A percentile compares a stretch with the other conserved stretches of the same genome.
These are phyloP conservation scores for Fusarium robinianum DNA, from an alignment of 2,329 filamentous ascomycete genomes.

Conservation along the genomic window DNA sequence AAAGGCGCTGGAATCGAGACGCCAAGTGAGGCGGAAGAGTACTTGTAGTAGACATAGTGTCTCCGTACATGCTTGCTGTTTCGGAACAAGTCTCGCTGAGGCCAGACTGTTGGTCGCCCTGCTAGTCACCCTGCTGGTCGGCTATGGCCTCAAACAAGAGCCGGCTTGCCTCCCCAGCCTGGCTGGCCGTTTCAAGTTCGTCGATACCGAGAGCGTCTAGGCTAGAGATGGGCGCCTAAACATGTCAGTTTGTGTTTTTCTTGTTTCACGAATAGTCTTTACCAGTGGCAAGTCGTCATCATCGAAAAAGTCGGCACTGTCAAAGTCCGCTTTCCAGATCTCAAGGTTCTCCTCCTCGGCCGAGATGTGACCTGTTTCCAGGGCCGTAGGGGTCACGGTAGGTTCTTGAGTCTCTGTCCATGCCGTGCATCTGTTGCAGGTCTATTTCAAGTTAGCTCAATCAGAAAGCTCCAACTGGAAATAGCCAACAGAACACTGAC, in stretches of 20 bases:
- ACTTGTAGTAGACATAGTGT: slow-evolving; percentile 7
- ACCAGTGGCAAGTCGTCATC: slow-evolving; percentile 29
- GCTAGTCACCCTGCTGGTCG: background rate
- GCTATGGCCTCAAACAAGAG: background rate
- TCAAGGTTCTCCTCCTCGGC: slow-evolving; percentile 34
- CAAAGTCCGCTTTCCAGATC: slow-evolving; percentile 14
- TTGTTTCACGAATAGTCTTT: background rate
- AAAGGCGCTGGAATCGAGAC: background rate
- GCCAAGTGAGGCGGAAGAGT: slow-evolving; percentile 14
- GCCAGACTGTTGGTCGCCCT: background rate
- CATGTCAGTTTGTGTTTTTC: slow-evolving; percentile 6
- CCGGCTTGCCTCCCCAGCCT: background rate
- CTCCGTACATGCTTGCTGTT: slow-evolving; percentile 17
- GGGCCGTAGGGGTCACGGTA: slow-evolving; percentile 35
- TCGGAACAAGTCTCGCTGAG: background rate
- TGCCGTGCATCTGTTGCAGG: slow-evolving; percentile 42
- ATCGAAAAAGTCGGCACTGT: slow-evolving; percentile 36
- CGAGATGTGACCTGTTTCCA: slow-evolving; percentile 43
- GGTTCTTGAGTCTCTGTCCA: slow-evolving; percentile 46
- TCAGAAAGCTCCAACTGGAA: background rate
- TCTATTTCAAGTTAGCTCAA: slow-evolving; percentile 34
- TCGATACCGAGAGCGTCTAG: slow-evolving; percentile 31
- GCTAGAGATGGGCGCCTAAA: slow-evolving; percentile 37
- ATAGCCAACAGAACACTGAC: slow-evolving; percentile 34
- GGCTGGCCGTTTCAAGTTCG: slow-evolving; percentile 2